phyloP scores from a whole-genome alignment of 2,329 filamentous ascomycete species.

The Aspergillus sp. region DNA sequence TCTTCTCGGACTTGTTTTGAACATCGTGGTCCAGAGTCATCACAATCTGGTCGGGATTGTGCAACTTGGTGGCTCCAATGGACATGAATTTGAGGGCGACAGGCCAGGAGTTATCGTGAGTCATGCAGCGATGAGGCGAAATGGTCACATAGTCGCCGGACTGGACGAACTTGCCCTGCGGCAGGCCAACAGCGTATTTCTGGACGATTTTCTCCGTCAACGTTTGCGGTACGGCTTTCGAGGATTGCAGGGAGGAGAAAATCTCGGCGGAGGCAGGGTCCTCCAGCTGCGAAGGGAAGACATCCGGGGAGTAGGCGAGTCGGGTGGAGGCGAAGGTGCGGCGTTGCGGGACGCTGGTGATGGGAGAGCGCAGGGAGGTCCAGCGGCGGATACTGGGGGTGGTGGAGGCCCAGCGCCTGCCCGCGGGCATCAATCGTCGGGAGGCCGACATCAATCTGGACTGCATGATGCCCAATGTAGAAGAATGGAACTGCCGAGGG shows the following conservation, averaged over 20 bases:
- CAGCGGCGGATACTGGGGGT: constrained; percentile 9
- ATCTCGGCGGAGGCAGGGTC: constrained; percentile 65
- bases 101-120: constrained; percentile 80
- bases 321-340: constrained; percentile 30
- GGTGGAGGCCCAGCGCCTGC: constrained; percentile 18
- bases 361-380: constrained; percentile 19
- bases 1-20: constrained; percentile 74
- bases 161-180: constrained; percentile 70
- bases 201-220: constrained; percentile 93
- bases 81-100: constrained; percentile 77
- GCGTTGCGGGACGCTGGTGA: constrained; percentile 22
- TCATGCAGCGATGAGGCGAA: constrained; percentile 72
- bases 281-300: constrained; percentile 64
- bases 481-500: background rate
- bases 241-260: constrained; percentile 68
- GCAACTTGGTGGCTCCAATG: constrained; percentile 72
- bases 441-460: constrained; percentile 17
- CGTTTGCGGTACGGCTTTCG: constrained; percentile 62
- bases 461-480: constrained; percentile 8
- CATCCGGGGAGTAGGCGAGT: constrained; percentile 42
- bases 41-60: constrained; percentile 71
- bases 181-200: constrained; percentile 70
- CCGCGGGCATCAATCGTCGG: constrained; percentile 14
- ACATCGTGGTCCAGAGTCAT: constrained; percentile 87
- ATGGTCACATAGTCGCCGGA: constrained; percentile 82